Percentiles rank a stretch among this genome's conserved stretches.
Evolutionary conservation across 192 early-diverging fungal genomes (phyloP).

Genomic region (Gryganskiella cystojenkinii): DNA sequence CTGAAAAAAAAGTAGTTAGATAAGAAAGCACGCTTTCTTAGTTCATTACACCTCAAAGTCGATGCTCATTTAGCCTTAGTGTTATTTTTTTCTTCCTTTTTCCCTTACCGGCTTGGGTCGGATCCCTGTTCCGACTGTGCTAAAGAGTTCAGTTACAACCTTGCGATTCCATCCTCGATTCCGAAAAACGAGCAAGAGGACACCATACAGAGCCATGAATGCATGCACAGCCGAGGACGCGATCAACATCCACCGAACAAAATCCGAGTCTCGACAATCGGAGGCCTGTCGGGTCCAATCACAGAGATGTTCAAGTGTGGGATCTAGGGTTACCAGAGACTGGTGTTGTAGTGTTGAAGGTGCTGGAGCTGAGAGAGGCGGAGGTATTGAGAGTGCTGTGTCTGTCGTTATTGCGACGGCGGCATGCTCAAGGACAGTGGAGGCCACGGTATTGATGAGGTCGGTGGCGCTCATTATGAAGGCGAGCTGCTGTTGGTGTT

Average conservation of each 20-base stretch:
- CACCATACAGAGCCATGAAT: constrained; percentile 3
- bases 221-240: constrained; percentile 15
- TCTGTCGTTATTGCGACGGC: no score
- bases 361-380: background rate
- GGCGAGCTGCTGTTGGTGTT: no score
- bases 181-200: constrained; percentile 31
- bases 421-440: no score
- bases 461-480: no score
- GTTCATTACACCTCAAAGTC: no score
- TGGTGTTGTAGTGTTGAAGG: background rate
- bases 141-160: constrained; percentile 29
- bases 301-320: background rate
- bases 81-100: background rate
- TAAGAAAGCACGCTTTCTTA: no score
- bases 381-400: no score
- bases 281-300: constrained; percentile 26
- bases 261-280: constrained; percentile 24
- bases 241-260: constrained; percentile 9
- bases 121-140: constrained; percentile 27
- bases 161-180: constrained; percentile 34
- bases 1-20: constrained; percentile 1
- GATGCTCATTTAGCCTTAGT: background rate
- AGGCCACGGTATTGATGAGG: no score
- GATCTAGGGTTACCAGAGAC: background rate
- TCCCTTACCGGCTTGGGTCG: constrained; percentile 43